Percentiles rank a stretch among this genome's conserved stretches.
Conservation (phyloP, 2,329 filamentous ascomycete species). For the Corinectria fuckeliana region DNA sequence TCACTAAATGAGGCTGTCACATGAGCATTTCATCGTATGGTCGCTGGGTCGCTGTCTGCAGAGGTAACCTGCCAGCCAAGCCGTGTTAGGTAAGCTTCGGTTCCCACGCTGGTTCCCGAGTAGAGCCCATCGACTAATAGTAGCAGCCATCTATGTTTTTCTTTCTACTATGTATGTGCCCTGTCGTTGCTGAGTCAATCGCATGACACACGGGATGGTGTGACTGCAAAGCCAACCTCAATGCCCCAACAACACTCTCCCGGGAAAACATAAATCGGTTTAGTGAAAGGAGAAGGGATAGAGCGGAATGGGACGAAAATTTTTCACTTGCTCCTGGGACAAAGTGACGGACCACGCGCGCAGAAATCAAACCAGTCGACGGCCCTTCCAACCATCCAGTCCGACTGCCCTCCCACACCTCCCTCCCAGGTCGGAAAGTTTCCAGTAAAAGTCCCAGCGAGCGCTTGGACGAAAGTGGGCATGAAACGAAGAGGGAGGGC, state of each 20-base stretch:
- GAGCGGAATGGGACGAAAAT: conserved; percentile 11
- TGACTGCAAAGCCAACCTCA: conserved; percentile 21
- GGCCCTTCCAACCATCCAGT: conserved; percentile 9
- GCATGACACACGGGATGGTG: conserved; percentile 34
- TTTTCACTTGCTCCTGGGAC: conserved; percentile 16
- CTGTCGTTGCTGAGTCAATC: conserved; percentile 14
- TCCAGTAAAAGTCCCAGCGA: not conserved
- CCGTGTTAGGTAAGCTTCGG: conserved; percentile 6
- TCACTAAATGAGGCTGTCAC: conserved; percentile 15
- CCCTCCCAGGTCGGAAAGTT: conserved; percentile 10
- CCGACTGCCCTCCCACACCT: not conserved
- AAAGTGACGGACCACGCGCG: conserved; percentile 10
- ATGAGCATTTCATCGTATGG: conserved; percentile 13
- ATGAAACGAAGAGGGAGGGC: conserved; percentile 7
- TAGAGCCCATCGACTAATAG: not conserved
- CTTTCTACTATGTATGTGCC: not conserved
- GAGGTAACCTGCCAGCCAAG: conserved; percentile 14
- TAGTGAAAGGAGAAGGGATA: conserved; percentile 13
- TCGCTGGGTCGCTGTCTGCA: conserved; percentile 5
- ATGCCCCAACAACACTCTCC: conserved; percentile 2
- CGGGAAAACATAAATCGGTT: conserved; percentile 15
- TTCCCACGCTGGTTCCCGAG: not conserved
- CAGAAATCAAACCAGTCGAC: conserved; percentile 27
- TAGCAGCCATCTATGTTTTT: not conserved
- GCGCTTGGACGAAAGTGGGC: not conserved